Evolutionary conservation across 257 asterid species (phyloP), one percentile per base, ranked within the genome.

Genomic region (Fraxinus quadrangulata): DNA sequence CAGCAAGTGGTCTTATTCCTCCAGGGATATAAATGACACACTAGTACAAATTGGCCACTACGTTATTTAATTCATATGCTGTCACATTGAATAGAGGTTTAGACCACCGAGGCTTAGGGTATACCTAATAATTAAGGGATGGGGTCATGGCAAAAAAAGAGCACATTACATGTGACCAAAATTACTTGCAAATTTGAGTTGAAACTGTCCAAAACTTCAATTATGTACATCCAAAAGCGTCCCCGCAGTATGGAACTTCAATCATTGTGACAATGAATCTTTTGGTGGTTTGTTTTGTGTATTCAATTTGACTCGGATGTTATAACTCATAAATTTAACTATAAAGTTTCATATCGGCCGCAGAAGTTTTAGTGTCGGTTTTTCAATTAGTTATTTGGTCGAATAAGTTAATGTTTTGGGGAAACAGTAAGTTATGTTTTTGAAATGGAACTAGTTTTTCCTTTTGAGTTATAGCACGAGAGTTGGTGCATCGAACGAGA

Each of bases 151-250:
- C 81, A 83, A 66, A 77, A 75, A 66, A 24, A 66, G 45, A 67
- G 81, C 87, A 81, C 84, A 86, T 85, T 83, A 80, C 91, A 86
- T 79, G 85, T 89, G 91, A 77, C 81, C 75, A 54, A 40, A 70
- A 81, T 51, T 79, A 68, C 77, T 80, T 78, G 67, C 33, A 54
- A 75, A 59, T n/a, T 23, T 59, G 67, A 59, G 13, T 7, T 59
- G 26, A 14, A 59, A 59, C 4, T 59, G 67, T 59, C 67, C 28
- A 21, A 59, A 59, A 33, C 36, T 3, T 5, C 36, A 33, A 33
- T 1, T 33, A 33, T 33, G 6, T 59, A 8, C 30, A 21, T 7
- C 4, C 21, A 12, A 42, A 42, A 42, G 51, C 59, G 19, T 14
- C 6, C 11, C 16, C 49, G 49, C 49, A 3, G 56, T 47, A 14